Evolutionary conservation across 345 rosid species (phyloP), one percentile per base, ranked within the genome.

Genomic region (Jatropha curcas): DNA sequence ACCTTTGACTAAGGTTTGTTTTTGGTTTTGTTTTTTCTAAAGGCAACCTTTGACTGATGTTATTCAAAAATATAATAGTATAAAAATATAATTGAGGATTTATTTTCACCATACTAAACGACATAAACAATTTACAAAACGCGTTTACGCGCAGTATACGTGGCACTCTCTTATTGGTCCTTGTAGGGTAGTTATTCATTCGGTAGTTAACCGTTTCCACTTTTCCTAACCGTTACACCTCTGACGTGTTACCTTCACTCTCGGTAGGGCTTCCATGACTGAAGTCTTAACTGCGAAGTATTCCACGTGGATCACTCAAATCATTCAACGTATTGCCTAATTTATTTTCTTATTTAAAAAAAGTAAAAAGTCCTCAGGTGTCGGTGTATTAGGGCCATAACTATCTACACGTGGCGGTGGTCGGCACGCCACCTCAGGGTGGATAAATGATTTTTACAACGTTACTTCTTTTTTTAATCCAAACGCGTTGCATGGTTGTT

Each of bases 371-470:
- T 43, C 25, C 10, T 39, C 10, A 28, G 1, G 2, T 34, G 81
- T 73, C 74, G 81, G 77, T 78, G 77, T 39, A 7, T 24, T 13
- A 55, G 1, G 9, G 60, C 13, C 8, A 19, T 5, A 24, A 37
- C 43, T 28, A 0, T 25, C 27, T 67, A 55, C 74, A 78, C 77
- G 74, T 62, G 74, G 81, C 55, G 34, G 0, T 7, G 4, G 76
- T 60, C 76, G 73, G 71, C 73, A 6, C 3, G 3, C 1, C 35
- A 7, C 50, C 7, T 37, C 34, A 0, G 60, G 17, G 4, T 24
- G 14, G 2, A 6, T 19, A 25, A n/a, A n/a, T 33, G 1, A 13
- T 34, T 65, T 46, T 16, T 16, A 17, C 24, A 20, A 20, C 31
- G 20, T 20, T 56, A 22, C 14, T 9, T 24, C 33, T 3, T 7